These are phyloP conservation scores for Melanomma pulvis-pyrius DNA, from an alignment of 495 filamentous ascomycete species.

Conservation along the genomic window DNA sequence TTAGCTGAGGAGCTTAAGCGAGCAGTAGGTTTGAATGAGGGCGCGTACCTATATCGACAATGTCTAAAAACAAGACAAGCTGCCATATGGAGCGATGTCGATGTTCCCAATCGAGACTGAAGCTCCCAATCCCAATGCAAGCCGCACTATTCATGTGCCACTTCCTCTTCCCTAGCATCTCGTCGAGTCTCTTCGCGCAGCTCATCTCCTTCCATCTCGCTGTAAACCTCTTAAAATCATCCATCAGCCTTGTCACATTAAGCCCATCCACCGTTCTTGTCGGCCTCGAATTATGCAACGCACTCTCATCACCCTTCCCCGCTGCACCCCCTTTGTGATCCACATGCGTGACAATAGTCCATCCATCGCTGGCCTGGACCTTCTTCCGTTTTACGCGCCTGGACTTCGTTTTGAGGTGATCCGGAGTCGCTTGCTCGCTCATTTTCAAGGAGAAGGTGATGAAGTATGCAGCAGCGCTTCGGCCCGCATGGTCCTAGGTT, in stretches of 20 bases:
- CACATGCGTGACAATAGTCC: slow-evolving; percentile 24
- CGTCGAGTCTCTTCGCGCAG: slow-evolving; percentile 7
- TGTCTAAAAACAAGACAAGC: slow-evolving; percentile 32
- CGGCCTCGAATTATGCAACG: background rate
- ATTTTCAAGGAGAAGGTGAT: background rate
- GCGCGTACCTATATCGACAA: slow-evolving; percentile 13
- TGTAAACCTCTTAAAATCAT: slow-evolving; percentile 10
- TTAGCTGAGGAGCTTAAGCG: background rate
- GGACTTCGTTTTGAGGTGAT: background rate
- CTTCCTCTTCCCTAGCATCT: slow-evolving; percentile 4
- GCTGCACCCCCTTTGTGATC: background rate
- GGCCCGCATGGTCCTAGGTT: background rate
- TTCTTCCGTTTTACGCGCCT: slow-evolving; percentile 29
- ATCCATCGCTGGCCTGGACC: slow-evolving; percentile 16
- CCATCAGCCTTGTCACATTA: slow-evolving; percentile 18
- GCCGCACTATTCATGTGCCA: slow-evolving; percentile 23
- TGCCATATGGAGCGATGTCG: slow-evolving; percentile 30
- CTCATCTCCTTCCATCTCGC: slow-evolving; percentile 9
- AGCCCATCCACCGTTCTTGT: slow-evolving; percentile 18
- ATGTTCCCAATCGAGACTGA: slow-evolving; percentile 35
- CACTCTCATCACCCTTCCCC: background rate
- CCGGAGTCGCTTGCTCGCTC: background rate
- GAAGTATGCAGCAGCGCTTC: background rate
- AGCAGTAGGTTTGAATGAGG: background rate
- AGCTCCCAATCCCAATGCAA: slow-evolving; percentile 34